Base-by-base conservation (phyloP, 805 yeast genomes). In the Ogataea henricii region DNA sequence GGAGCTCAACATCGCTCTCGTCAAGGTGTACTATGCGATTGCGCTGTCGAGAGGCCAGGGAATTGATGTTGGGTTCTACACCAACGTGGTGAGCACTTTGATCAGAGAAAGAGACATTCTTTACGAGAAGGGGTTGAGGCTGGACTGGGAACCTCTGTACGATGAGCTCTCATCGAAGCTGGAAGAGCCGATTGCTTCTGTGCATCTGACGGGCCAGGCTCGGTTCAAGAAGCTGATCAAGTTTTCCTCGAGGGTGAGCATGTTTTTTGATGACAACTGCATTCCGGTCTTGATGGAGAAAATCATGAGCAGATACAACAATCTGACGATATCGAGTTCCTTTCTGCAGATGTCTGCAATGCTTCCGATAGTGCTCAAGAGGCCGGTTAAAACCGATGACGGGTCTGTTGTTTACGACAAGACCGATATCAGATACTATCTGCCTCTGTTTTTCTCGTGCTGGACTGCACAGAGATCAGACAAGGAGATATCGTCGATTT, bases 11-110 rank as follows among this genome's bases (percentile, higher is more conserved):
- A 73, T 82, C 18, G 69, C 79, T 1, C 72, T 92, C 35, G 82
- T 89, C 0, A 72, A 73, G 46, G 87, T 88, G 1, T 91, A 81
- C 62, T 90, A 82, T 59, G 79, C 86, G 14, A 72, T 94, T 21
- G 75, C 88, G 32, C 68, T 90, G 22, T 79, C 85, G 1, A 77
- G 89, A 34, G 90, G 94, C 6, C 96, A 89, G 57, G 75, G 74
- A 26, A 60, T 84, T 18, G 79, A 83, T 45, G 64, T 85, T 42
- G 77, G 73, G 20, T 71, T 83, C 43, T 89, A 85, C 63, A 77
- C 81, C 7, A 78, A 78, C 35, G 75, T 84, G 56, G 83, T 89
- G 50, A 77, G 77, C 40, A 60, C 73, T 1, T 70, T 92, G 43
- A 78, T 85, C 10, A 73, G 75, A 45, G 78, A 81, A 54, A 66